Evolutionary conservation across 768 basidiomycete species (phyloP), one percentile per base, ranked within the genome.

Genomic region (Pisolithus marmoratus): DNA sequence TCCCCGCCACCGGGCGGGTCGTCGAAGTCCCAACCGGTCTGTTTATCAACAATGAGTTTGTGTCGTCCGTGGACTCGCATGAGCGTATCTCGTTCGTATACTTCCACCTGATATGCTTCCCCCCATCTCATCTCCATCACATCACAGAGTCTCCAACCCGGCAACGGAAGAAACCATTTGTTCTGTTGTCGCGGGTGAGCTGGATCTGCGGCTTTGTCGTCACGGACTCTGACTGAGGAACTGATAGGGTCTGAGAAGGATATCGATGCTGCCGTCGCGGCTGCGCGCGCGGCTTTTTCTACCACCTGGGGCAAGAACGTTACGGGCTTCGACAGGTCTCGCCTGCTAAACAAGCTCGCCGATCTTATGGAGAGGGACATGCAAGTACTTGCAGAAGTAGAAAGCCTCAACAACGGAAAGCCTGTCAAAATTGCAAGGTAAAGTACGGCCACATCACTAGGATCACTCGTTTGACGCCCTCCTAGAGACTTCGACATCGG

Each of bases 11-110:
- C 24, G 70, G 73, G 49, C 81, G 78, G 65, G 63, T 72, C 60
- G 72, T 90, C 46, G 72, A 72, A 34, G 75, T 94, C 36, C 84
- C 85, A 9, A 90, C 88, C 7, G 91, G 91, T 17, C 76, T 95
- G 23, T 97, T 90, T 74, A 94, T 97, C 71, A 84, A 94, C 74
- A 91, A 90, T 65, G 79, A 92, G 63, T 94, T 92, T 61, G 85
- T 90, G 26, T 66, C 82, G n/a, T 89, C 87, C 6, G 75, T 77
- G 23, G 85, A 89, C 60, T 85, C 82, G 29, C 62, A 72, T 14
- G 85, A 87, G 51, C 65, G 75, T 41, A 81, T 91, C 63, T 64
- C 78, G 87, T 89, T 59, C 58, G 82, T 67, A 36, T 38, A 46
- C 0, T 36, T 44, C 20, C 38, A 49, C 14, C 46, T 44, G 24